Percentiles rank a stretch among this genome's conserved stretches.
These are phyloP conservation scores for Chenopodium formosanum DNA, from an alignment of 148 eudicot genomes.

Conservation along the genomic window DNA sequence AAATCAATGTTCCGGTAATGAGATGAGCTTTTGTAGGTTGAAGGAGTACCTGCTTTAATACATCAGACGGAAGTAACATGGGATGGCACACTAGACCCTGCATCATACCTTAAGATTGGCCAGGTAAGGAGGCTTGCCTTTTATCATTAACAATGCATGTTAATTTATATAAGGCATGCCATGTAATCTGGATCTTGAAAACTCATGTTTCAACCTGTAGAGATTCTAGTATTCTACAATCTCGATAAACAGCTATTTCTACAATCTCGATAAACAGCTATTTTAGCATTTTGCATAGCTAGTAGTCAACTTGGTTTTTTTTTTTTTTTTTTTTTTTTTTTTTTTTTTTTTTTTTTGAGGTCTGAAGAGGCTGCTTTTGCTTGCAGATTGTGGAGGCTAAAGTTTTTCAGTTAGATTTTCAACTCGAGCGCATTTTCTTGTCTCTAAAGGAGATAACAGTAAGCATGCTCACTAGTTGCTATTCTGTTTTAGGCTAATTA, in stretches of 20 bases:
- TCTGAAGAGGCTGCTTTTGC: slow-evolving; percentile 13
- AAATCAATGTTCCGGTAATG: background rate
- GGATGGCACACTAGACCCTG: slow-evolving; percentile 79
- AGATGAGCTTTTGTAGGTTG: slow-evolving; percentile 57
- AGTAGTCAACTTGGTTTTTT: background rate
- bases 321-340: background rate
- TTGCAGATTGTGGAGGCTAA: slow-evolving; percentile 86
- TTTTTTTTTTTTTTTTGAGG: background rate
- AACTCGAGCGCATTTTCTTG: slow-evolving; percentile 78
- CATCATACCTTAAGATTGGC: slow-evolving; percentile 75
- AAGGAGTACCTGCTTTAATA: slow-evolving; percentile 88
- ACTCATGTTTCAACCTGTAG: background rate
- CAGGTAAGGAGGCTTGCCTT: slow-evolving; percentile 48
- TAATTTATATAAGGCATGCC: background rate
- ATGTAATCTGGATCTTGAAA: background rate
- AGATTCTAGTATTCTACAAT: background rate
- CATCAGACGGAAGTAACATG: slow-evolving; percentile 94
- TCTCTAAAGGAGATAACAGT: slow-evolving; percentile 85
- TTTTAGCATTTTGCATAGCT: background rate
- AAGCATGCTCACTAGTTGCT: slow-evolving; percentile 22
- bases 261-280: background rate
- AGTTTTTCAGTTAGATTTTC: slow-evolving; percentile 83
- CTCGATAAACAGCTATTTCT: background rate
- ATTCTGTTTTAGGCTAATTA: slow-evolving; percentile 14
- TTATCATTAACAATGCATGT: slow-evolving; percentile 1